Evolutionary conservation across 2,329 filamentous ascomycete species (phyloP).

Genomic region (Talaromyces sp.): DNA sequence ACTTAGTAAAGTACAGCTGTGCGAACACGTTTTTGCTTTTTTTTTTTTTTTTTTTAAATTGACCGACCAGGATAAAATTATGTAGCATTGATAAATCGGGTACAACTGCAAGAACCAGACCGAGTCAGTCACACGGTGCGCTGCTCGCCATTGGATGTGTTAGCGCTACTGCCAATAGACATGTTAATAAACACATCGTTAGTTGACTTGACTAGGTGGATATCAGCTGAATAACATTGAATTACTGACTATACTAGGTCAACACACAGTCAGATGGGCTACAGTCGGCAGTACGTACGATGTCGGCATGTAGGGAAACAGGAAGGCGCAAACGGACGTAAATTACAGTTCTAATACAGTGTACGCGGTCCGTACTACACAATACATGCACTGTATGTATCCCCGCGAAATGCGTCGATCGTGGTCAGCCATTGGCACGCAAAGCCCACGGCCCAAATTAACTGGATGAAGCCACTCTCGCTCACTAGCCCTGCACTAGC

Average conservation of each 20-base stretch:
- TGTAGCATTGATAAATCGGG: not conserved
- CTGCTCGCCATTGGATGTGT: not conserved
- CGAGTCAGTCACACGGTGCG: not conserved
- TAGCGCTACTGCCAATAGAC: conserved; percentile 2
- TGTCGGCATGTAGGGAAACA: not conserved
- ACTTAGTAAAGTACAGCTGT: not conserved
- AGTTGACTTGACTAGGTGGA: not conserved
- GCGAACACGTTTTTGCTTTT: conserved; percentile 1
- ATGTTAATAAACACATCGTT: too few relatives aligned
- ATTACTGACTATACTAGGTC: too few relatives aligned
- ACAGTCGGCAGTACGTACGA: not conserved
- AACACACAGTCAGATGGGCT: not conserved
- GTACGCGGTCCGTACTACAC: not conserved
- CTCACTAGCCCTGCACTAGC: conserved; percentile 9
- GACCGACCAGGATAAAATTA: not conserved
- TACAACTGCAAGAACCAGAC: not conserved
- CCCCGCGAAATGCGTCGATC: conserved; percentile 18
- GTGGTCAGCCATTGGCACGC: conserved; percentile 7
- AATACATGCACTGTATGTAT: not conserved
- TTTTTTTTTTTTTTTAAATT: not conserved
- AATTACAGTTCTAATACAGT: not conserved
- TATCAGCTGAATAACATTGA: not conserved
- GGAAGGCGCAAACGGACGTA: not conserved
- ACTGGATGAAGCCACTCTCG: not conserved
- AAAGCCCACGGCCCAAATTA: conserved; percentile 1